phyloP scores from a whole-genome alignment of 179 eudicot species.

The Beta corolliflora region DNA sequence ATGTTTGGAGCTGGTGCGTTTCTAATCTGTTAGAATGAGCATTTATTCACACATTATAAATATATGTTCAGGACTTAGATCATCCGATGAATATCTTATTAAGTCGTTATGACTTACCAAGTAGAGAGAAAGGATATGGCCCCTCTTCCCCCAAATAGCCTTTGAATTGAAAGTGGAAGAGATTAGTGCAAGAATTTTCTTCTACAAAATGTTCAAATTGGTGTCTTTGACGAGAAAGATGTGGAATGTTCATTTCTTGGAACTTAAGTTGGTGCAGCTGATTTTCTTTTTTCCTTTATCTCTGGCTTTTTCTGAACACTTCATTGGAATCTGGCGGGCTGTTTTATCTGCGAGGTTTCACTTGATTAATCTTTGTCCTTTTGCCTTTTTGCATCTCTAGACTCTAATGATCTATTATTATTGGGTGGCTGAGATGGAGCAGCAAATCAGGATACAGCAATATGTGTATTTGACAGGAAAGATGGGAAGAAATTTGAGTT shows the following conservation, averaged over 20 bases:
- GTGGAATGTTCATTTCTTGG: background rate
- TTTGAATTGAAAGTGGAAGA: background rate
- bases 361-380: background rate
- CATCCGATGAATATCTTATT: background rate
- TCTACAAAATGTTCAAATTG: background rate
- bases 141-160: background rate
- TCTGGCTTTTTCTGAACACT: background rate
- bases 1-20: conserved; percentile 67
- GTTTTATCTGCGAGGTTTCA: background rate
- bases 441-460: too few relatives aligned
- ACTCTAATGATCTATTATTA: too few relatives aligned
- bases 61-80: background rate
- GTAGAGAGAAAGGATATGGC: too few relatives aligned
- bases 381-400: background rate
- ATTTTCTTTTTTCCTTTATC: background rate
- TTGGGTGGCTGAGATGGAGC: too few relatives aligned
- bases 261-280: background rate
- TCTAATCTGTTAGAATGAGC: background rate
- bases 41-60: background rate
- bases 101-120: too few relatives aligned
- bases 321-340: background rate
- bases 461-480: too few relatives aligned
- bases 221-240: background rate
- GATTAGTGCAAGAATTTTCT: background rate
- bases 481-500: too few relatives aligned